These are phyloP conservation scores for Aspergillus quadrilineatus DNA, from an alignment of 2,329 filamentous ascomycete genomes.

Conservation along the genomic window DNA sequence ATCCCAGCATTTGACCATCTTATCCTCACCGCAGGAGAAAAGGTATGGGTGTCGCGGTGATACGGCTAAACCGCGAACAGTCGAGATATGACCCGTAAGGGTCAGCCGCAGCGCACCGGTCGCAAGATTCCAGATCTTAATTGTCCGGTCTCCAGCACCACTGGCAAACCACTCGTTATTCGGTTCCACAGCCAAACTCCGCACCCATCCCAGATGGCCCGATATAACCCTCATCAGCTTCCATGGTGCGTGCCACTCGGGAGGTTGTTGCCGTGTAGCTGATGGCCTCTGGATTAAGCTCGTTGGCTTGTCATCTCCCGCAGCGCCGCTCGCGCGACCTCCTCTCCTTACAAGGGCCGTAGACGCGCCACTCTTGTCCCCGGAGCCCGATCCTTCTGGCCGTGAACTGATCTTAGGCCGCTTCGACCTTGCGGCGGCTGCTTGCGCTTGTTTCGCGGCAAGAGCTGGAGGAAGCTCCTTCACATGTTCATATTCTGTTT, in stretches of 20 bases:
- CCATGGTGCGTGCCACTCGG: constrained; percentile 97
- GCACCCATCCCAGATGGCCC: constrained; percentile 93
- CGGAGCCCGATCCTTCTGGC: constrained; percentile 44
- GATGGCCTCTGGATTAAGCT: constrained; percentile 64
- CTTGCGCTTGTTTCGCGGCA: constrained; percentile 73
- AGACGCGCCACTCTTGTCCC: constrained; percentile 49
- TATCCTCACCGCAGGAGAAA: constrained; percentile 97
- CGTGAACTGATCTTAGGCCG: constrained; percentile 56
- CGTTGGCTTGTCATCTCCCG: constrained; percentile 51
- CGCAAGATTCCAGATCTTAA: constrained; percentile 98
- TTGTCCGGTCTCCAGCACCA: constrained; percentile 90
- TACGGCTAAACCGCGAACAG: constrained; percentile 86
- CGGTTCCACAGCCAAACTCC: constrained; percentile 84
- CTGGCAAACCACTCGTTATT: constrained; percentile 98
- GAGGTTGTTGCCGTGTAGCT: constrained; percentile 66
- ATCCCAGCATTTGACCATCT: constrained; percentile 99
- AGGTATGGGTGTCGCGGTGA: constrained; percentile 93
- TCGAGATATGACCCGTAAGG: constrained; percentile 90
- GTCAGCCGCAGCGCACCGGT: constrained; percentile 81
- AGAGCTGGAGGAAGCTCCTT: constrained; percentile 74
- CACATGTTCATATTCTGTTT: constrained; percentile 72
- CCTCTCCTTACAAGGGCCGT: constrained; percentile 55
- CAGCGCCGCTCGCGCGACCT: constrained; percentile 35
- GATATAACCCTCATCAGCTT: constrained; percentile 98
- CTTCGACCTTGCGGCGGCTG: constrained; percentile 63